Base-by-base conservation (phyloP, 192 early-diverging fungal species). In the Dispira parvispora region DNA sequence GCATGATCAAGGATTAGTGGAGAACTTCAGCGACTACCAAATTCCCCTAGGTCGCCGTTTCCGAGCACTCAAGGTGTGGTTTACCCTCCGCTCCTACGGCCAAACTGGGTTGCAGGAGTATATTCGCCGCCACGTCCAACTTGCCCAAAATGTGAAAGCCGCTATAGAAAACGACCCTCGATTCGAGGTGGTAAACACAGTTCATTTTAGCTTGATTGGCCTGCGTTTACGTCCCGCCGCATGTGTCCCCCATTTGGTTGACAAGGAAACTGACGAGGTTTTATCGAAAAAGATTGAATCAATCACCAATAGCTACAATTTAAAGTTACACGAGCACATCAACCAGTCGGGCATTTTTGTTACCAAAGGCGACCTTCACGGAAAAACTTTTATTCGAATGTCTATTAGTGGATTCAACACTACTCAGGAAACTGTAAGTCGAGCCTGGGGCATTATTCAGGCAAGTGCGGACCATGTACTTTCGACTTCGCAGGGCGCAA, bases 1-100 rank as follows among this genome's bases (percentile, higher is more conserved):
- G 26, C 68, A 54, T 14, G 60, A 64, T 23, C 66, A 64, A 0
- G 62, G 72, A 5, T 61, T 78, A 64, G 75, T 75, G 60, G 74
- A 64, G 47, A 77, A 81, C 53, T 80, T 77, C 63, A 62, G 73
- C 21, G 71, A 81, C 65, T 84, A 81, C 79, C 76, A 82, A 65
- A 63, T 80, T 13, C 75, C 77, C 0, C 69, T 84, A 0, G 80
- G 82, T 0, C 71, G 78, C 20, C 68, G 82, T 16, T 84, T 84
- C 69, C 77, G 82, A 8, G 63, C 81, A 11, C 71, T 84, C n/a
- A 84, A 84, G 66, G 68, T 79, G 18, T 84, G 80, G 82, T 82
- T 80, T 71, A 77, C 81, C 11, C 65, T 84, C 69, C 75, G 82
- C 49, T 70, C 68, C 57, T 82, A 79, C 60, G 82, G 82, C 3